Percentiles rank a stretch among this genome's conserved stretches.
Evolutionary conservation across 306 rosid species (phyloP).

Genomic region (Luffa aegyptiaca): DNA sequence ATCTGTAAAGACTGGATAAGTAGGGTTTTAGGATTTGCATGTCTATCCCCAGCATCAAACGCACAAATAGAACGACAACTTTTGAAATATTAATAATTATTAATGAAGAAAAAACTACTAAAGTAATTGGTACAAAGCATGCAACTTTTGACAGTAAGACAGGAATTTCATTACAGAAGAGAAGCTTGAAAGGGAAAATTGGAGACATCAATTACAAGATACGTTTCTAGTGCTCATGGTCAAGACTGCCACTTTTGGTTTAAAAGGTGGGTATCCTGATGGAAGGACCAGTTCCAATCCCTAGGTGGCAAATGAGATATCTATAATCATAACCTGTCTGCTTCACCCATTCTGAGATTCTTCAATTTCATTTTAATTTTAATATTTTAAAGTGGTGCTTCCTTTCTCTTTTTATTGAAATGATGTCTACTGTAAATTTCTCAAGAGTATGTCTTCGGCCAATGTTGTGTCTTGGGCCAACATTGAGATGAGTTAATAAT

Average conservation of each 20-base stretch:
- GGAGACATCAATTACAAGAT: not conserved
- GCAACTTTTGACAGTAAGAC: not conserved
- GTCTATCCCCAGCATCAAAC: not conserved
- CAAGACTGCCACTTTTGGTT: constrained; percentile 55
- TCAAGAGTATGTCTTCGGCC: not conserved
- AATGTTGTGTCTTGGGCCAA: not conserved
- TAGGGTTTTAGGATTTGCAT: not conserved
- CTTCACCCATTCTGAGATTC: constrained; percentile 10
- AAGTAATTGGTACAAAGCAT: not conserved
- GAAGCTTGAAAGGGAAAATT: not conserved
- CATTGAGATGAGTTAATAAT: not conserved
- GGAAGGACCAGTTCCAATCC: constrained; percentile 56
- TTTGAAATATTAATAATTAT: not conserved
- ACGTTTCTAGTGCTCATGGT: constrained; percentile 45
- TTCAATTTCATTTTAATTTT: constrained; percentile 6
- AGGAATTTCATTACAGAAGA: not conserved
- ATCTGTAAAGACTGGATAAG: not conserved
- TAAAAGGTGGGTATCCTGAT: constrained; percentile 35
- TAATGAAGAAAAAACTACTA: not conserved
- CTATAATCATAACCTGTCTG: not conserved
- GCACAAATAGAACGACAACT: not conserved
- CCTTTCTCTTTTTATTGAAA: not conserved
- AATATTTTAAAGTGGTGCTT: not conserved
- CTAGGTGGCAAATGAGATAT: constrained; percentile 56
- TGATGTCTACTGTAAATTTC: not conserved